Base-by-base conservation (phyloP, 148 eudicot species). In the Vaccinium darrowii region DNA sequence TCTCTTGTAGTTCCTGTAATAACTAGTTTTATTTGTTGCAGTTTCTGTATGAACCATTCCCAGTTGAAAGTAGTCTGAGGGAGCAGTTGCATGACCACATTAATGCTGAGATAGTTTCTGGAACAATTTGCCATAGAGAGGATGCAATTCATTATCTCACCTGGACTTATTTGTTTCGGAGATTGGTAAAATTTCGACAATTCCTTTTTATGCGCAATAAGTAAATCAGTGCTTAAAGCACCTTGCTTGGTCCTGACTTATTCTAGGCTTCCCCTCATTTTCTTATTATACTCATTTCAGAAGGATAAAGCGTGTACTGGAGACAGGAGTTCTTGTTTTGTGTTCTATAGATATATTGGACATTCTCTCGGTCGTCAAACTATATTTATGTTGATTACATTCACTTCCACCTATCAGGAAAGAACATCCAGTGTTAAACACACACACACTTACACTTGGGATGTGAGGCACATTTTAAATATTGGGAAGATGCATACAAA, bases 21-120 rank as follows among this genome's bases (percentile, higher is more conserved):
- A 43, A 86, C 71, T 52, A 39, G 23, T 83, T 83, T 82, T 82
- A 36, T 76, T 39, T 83, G 69, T 82, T 88, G 89, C 93, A 96
- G 99, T 96, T 96, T 82, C 93, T 96, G 57, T 96, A 96, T 87
- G 99, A 96, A 85, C 99, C 99, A 77, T 96, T 96, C 86, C 99
- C 99, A 16, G 99, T 96, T 86, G 99, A 96, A 89, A 96, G 99
- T 88, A 96, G 99, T 87, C 95, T 96, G 85, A 92, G 95, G 89
- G 99, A 96, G 87, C 93, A 94, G 52, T 87, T 96, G 88, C 99
- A 96, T 91, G 86, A 96, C 87, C 98, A 96, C 89, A 86, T 96
- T 78, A 96, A 96, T 91, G 99, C 99, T 50, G 99, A 96, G 90
- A 96, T 96, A 85, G 90, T 96, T 84, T 92, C 99, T 83, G 97